phyloP scores from a whole-genome alignment of 2,329 filamentous ascomycete species.

The Exophiala aquamarina region DNA sequence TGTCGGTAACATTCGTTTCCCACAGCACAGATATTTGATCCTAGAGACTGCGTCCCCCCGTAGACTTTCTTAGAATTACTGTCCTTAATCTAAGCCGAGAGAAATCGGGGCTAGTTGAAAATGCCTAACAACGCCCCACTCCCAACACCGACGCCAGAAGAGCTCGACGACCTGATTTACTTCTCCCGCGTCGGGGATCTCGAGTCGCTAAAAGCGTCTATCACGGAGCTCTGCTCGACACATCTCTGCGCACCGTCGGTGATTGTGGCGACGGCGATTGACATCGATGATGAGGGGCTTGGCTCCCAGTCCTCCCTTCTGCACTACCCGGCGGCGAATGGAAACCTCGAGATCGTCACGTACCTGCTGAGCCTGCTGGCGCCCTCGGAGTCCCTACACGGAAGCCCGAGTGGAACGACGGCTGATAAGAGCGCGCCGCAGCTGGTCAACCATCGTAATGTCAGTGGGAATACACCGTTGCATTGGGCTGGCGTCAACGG shows the following conservation, averaged over 20 bases:
- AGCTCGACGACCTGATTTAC: slow-evolving; percentile 84
- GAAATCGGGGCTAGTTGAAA: too few relatives aligned
- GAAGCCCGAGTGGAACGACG: slow-evolving; percentile 33
- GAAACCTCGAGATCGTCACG: slow-evolving; percentile 66
- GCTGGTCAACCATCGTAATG: slow-evolving; percentile 60
- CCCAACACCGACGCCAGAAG: slow-evolving; percentile 19
- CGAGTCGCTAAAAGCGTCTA: slow-evolving; percentile 61
- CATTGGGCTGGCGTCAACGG: slow-evolving; percentile 94
- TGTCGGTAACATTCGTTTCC: too few relatives aligned
- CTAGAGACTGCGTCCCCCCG: too few relatives aligned
- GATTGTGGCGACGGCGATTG: slow-evolving; percentile 68
- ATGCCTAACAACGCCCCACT: slow-evolving; percentile 1
- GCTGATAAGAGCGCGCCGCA: slow-evolving; percentile 9
- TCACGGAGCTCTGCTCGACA: slow-evolving; percentile 62
- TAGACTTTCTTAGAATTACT: too few relatives aligned
- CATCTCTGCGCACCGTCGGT: slow-evolving; percentile 61
- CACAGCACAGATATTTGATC: too few relatives aligned
- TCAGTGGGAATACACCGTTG: slow-evolving; percentile 82
- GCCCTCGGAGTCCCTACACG: neutral
- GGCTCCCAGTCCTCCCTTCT: slow-evolving; percentile 53
- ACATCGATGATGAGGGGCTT: slow-evolving; percentile 65
- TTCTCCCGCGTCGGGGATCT: slow-evolving; percentile 76
- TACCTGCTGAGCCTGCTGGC: slow-evolving; percentile 23
- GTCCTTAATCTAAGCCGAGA: too few relatives aligned
- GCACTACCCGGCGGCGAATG: slow-evolving; percentile 93